Conservation (phyloP, 2,329 filamentous ascomycete genomes). For the Pseudogymnoascus sp. region DNA sequence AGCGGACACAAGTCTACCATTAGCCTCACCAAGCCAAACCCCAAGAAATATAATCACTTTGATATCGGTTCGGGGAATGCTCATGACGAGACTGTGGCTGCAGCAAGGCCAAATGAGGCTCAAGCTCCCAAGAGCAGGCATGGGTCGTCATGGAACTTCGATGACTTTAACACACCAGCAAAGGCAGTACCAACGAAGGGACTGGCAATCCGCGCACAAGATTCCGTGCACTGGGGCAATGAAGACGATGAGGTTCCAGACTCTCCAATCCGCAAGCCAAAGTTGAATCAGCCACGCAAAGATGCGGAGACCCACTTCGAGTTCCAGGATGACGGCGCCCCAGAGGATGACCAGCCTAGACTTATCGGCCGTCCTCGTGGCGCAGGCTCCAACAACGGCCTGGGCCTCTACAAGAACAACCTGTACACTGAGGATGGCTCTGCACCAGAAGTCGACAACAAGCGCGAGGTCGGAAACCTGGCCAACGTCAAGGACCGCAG, state of each 20-base stretch:
- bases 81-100: conserved; percentile 41
- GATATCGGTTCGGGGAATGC: conserved; percentile 60
- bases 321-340: conserved; percentile 63
- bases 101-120: conserved; percentile 17
- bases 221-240: conserved; percentile 72
- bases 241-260: conserved; percentile 54
- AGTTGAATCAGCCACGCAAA: conserved; percentile 61
- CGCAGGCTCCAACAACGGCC: conserved; percentile 56
- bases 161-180: conserved; percentile 76
- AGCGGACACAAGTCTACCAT: conserved; percentile 35
- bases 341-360: conserved; percentile 40
- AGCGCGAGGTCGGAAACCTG: conserved; percentile 52
- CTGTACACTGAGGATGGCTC: conserved; percentile 53
- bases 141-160: conserved; percentile 74
- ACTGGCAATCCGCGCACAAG: conserved; percentile 47
- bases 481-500: conserved; percentile 66
- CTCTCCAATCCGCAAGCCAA: conserved; percentile 50
- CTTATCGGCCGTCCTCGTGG: conserved; percentile 42
- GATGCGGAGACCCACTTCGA: conserved; percentile 80
- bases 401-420: conserved; percentile 70
- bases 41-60: conserved; percentile 79
- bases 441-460: conserved; percentile 21
- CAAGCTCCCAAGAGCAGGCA: conserved; percentile 47
- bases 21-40: conserved; percentile 52
- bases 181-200: conserved; percentile 56